Base-by-base conservation (phyloP, 1,139 yeast genomes). In the Meyerozyma guilliermondii region DNA sequence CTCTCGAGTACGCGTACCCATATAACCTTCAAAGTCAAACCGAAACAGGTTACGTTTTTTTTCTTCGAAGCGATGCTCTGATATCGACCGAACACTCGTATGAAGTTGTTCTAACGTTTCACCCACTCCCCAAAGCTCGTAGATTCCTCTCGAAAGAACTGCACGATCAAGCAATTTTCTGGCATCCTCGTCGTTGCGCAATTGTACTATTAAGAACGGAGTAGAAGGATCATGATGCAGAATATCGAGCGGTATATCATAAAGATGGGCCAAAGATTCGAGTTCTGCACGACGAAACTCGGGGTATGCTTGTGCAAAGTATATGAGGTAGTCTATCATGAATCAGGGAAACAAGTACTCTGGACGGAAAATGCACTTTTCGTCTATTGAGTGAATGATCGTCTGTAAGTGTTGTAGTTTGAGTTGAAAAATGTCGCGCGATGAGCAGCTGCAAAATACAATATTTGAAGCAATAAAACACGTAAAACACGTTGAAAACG, bases 41-140 rank as follows among this genome's bases (percentile, higher is more conserved):
- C 86, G 88, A 70, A 92, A 92, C 0, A 87, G 65, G 33, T 60
- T 56, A 3, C 70, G 50, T 44, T 66, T 65, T 55, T 73, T 79
- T 3, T 42, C 26, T 1, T 52, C 63, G 41, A 68, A 65, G 38
- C 56, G 56, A 47, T 45, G 60, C 36, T 42, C 34, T 49, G 68
- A 59, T 44, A 47, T 65, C 24, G 39, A 31, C 52, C 74, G 63
- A 5, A 87, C 76, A 43, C 70, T 66, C 9, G 59, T 60, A 54
- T 88, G 96, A 38, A 91, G 60, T 35, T 69, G 73, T 0, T 76
- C 82, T 42, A 80, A 61, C 7, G 70, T 67, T 0, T 52, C 48
- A 0, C 95, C 97, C 35, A 71, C 64, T 2, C 95, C 96, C 86
- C 94, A 89, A 9, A 88, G 66, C 56, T 91, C 96, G 57, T 87